These are phyloP conservation scores for Penicillium polonicum DNA, from an alignment of 2,329 filamentous ascomycete species.

Conservation along the genomic window DNA sequence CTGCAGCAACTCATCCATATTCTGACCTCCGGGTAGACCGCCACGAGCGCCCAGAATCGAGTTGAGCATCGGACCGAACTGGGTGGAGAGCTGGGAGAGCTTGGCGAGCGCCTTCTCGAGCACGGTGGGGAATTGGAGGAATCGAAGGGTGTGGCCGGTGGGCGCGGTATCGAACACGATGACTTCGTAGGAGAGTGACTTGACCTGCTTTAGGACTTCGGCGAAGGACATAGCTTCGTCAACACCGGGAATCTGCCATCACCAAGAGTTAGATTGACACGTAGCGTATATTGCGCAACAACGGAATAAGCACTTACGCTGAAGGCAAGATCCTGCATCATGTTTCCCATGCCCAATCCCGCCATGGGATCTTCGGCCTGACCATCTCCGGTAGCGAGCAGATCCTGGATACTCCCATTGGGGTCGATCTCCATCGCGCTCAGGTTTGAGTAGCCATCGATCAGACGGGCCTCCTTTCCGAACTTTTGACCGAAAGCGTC, in stretches of 20 bases:
- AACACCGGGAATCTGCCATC: conserved; percentile 82
- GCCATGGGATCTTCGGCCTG: conserved; percentile 64
- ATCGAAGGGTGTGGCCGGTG: conserved; percentile 95
- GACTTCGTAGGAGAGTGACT: conserved; percentile 96
- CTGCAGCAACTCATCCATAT: conserved; percentile 84
- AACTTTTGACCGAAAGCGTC: conserved; percentile 99
- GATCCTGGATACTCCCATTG: conserved; percentile 94
- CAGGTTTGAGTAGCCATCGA: conserved; percentile 89
- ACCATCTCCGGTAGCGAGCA: conserved; percentile 73
- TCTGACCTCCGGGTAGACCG: conserved; percentile 85
- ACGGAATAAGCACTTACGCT: conserved; percentile 57
- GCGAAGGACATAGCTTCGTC: conserved; percentile 99
- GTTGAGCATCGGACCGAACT: conserved; percentile 95
- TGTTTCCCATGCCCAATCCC: conserved; percentile 74
- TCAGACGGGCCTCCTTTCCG: conserved; percentile 91
- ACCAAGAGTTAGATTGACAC: conserved; percentile 10
- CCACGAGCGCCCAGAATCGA: conserved; percentile 79
- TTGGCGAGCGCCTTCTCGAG: conserved; percentile 99
- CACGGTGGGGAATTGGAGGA: conserved; percentile 96
- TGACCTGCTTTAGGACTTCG: conserved; percentile 98
- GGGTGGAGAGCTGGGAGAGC: conserved; percentile 85
- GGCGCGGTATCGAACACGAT: conserved; percentile 99
- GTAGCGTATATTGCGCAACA: not conserved
- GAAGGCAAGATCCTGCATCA: conserved; percentile 99
- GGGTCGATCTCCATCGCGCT: conserved; percentile 99